Evolutionary conservation across 164 flowering plant genomes (phyloP).

Genomic region (Sextonia rubra): DNA sequence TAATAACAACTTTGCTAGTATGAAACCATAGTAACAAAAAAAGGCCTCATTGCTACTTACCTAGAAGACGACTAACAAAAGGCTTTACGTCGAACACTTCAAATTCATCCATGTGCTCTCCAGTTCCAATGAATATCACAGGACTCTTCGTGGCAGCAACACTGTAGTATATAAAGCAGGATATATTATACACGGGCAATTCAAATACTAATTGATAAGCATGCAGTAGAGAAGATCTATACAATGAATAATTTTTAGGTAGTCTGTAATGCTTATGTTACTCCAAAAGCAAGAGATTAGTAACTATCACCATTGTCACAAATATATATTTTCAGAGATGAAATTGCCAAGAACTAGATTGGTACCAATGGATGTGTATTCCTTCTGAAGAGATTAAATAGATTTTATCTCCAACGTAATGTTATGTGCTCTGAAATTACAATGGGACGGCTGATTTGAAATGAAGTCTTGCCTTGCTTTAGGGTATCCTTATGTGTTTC

Average conservation of each 20-base stretch:
- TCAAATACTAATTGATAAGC: background rate
- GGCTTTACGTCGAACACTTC: slow-evolving; percentile 99
- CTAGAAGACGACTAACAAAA: slow-evolving; percentile 94
- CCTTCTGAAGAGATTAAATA: background rate
- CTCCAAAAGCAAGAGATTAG: background rate
- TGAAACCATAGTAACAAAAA: background rate
- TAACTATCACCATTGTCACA: background rate
- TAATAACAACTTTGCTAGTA: background rate
- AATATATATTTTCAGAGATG: background rate
- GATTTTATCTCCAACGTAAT: background rate
- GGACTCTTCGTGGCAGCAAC: slow-evolving; percentile 99
- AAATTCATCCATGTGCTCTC: slow-evolving; percentile 99
- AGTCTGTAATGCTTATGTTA: background rate
- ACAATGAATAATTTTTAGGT: background rate
- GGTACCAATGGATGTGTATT: background rate
- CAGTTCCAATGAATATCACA: slow-evolving; percentile 92
- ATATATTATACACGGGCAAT: background rate
- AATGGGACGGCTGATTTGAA: too few species aligned
- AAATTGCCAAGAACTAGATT: background rate
- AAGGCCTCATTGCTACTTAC: slow-evolving; percentile 23
- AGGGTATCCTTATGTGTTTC: too few species aligned
- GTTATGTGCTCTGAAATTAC: too few species aligned
- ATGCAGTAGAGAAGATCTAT: background rate
- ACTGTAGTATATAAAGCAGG: slow-evolving; percentile 34
- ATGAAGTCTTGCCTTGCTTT: too few species aligned